These are phyloP conservation scores for Quercus glauca DNA, from an alignment of 306 rosid species.

Conservation along the genomic window DNA sequence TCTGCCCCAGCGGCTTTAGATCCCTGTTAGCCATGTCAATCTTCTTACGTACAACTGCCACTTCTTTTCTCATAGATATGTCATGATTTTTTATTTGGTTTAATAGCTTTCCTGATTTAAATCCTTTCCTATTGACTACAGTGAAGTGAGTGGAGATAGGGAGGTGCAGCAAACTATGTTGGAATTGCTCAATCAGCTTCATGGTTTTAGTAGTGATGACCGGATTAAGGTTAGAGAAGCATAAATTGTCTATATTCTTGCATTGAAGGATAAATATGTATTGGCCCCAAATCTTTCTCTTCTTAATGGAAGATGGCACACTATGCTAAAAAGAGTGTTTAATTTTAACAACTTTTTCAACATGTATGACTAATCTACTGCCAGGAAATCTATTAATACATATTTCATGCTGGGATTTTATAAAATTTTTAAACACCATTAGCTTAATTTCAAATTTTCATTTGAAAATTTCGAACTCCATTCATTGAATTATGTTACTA, in stretches of 20 bases:
- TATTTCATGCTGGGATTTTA: neutral
- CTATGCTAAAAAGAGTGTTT: neutral
- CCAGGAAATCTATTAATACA: neutral
- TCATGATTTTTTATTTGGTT: too few species aligned
- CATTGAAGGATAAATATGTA: neutral
- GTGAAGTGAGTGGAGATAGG: too few species aligned
- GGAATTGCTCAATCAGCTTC: too few species aligned
- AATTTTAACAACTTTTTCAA: neutral
- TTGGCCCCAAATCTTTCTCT: neutral
- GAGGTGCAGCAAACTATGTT: too few species aligned
- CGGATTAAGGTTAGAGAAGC: too few species aligned
- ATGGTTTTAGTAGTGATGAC: too few species aligned
- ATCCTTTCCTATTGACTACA: too few species aligned
- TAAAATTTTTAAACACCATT: too few species aligned
- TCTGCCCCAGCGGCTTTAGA: conserved; percentile 69
- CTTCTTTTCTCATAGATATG: conserved; percentile 83
- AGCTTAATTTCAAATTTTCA: too few species aligned
- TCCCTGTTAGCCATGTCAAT: conserved; percentile 68
- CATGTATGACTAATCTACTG: neutral
- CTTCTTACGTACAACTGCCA: conserved; percentile 71
- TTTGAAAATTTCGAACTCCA: neutral
- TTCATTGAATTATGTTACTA: neutral
- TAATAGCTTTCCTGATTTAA: too few species aligned
- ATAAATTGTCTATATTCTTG: neutral
- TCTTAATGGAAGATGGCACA: neutral